Evolutionary conservation across 2,329 filamentous ascomycete genomes (phyloP).

Genomic region (Rhynchosporium secalis): DNA sequence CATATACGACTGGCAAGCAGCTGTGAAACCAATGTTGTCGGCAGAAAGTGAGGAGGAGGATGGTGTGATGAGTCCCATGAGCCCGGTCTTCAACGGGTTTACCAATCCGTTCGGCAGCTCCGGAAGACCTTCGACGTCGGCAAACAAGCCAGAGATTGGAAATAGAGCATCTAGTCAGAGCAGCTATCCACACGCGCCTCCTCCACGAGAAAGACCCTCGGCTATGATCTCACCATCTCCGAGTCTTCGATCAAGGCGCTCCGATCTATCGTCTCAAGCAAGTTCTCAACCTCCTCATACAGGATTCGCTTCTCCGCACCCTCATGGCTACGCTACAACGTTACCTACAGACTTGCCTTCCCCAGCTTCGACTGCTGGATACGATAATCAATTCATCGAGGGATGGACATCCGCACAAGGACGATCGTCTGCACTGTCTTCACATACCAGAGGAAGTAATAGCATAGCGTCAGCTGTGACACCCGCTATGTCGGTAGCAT

Average conservation of each 20-base stretch:
- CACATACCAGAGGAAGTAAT: conserved; percentile 54
- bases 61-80: conserved; percentile 32
- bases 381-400: conserved; percentile 59
- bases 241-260: conserved; percentile 61
- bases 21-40: conserved; percentile 43
- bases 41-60: conserved; percentile 30
- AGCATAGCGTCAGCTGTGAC: conserved; percentile 54
- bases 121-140: conserved; percentile 25
- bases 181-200: conserved; percentile 37
- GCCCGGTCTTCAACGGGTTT: conserved; percentile 35
- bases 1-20: conserved; percentile 58
- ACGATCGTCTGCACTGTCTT: conserved; percentile 55
- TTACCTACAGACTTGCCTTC: conserved; percentile 58
- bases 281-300: conserved; percentile 45
- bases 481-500: conserved; percentile 42
- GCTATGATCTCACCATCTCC: conserved; percentile 59
- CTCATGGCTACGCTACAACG: conserved; percentile 52
- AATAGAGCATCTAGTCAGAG: conserved; percentile 48
- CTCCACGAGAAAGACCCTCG: conserved; percentile 44
- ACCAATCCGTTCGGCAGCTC: conserved; percentile 38
- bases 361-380: conserved; percentile 52
- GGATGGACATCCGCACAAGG: conserved; percentile 62
- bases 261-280: conserved; percentile 54
- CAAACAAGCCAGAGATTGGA: conserved; percentile 41
- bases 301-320: conserved; percentile 46